Percentiles rank a stretch among this genome's conserved stretches.
These are phyloP conservation scores for Xylaria multiplex DNA, from an alignment of 2,329 filamentous ascomycete species.

Conservation along the genomic window DNA sequence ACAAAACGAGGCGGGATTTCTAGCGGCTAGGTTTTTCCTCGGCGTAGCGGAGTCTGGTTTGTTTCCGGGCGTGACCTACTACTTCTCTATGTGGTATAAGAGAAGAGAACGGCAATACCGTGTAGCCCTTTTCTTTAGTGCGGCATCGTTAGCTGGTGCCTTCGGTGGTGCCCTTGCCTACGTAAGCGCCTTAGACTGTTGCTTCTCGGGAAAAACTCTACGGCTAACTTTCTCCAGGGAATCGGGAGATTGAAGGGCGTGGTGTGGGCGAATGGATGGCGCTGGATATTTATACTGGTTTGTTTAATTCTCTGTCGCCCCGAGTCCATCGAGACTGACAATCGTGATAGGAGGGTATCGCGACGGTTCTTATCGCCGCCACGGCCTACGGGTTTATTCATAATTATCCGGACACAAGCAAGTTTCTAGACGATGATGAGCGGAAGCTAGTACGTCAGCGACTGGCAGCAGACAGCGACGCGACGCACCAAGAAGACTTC, in stretches of 20 bases:
- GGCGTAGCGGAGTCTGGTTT: conserved; percentile 64
- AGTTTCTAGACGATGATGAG: conserved; percentile 65
- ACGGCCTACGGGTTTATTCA: conserved; percentile 69
- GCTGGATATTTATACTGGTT: conserved; percentile 70
- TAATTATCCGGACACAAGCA: conserved; percentile 70
- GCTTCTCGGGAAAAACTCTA: neutral
- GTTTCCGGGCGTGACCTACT: conserved; percentile 57
- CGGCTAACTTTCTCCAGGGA: conserved; percentile 50
- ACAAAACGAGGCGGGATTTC: conserved; percentile 61
- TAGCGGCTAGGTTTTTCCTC: conserved; percentile 64
- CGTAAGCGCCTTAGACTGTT: conserved; percentile 47
- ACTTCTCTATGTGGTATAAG: conserved; percentile 64
- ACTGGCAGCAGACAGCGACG: conserved; percentile 74
- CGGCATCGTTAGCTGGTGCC: conserved; percentile 64
- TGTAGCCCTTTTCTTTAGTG: conserved; percentile 66
- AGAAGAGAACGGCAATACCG: conserved; percentile 64
- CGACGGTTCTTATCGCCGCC: conserved; percentile 62
- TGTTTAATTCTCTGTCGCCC: conserved; percentile 25
- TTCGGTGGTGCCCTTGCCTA: conserved; percentile 68
- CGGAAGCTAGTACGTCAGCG: conserved; percentile 69
- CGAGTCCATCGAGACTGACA: conserved; percentile 47
- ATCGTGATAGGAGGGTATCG: conserved; percentile 64
- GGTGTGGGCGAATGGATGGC: conserved; percentile 63
- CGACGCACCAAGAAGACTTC: conserved; percentile 74
- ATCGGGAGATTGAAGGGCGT: conserved; percentile 65